Evolutionary conservation across 257 asterid genomes (phyloP).

Genomic region (Nemophila menziesii): DNA sequence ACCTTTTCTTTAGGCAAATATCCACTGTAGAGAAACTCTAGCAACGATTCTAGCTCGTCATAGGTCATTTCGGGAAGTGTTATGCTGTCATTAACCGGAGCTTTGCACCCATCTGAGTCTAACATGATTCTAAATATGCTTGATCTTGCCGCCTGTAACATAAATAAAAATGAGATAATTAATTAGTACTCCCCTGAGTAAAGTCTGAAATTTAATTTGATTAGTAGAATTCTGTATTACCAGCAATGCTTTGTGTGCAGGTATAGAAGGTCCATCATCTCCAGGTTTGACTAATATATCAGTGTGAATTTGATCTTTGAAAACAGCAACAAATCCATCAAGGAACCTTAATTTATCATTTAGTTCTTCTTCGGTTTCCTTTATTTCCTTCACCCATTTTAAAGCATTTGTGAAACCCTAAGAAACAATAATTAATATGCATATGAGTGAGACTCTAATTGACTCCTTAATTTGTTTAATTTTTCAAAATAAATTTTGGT

Average conservation of each 20-base stretch:
- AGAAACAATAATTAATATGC: background rate
- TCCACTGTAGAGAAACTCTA: constrained; percentile 74
- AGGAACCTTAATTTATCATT: constrained; percentile 49
- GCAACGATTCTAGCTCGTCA: constrained; percentile 47
- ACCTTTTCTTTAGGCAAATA: constrained; percentile 40
- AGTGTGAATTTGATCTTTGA: constrained; percentile 56
- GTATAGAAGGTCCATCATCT: constrained; percentile 50
- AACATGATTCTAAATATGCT: constrained; percentile 50
- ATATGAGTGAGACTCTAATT: too few species aligned
- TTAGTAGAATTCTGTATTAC: constrained; percentile 13
- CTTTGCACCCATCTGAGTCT: constrained; percentile 76
- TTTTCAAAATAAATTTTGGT: too few species aligned
- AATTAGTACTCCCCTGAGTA: background rate
- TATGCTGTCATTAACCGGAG: constrained; percentile 50
- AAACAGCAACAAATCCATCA: constrained; percentile 48
- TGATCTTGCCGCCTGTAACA: constrained; percentile 63
- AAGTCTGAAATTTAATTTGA: background rate
- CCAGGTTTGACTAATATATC: constrained; percentile 72
- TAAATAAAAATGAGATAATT: background rate
- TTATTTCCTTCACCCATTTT: constrained; percentile 84
- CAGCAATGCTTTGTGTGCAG: constrained; percentile 76
- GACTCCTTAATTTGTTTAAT: too few species aligned
- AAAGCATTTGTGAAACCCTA: constrained; percentile 81
- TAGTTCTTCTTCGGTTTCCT: constrained; percentile 58
- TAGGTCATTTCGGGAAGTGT: constrained; percentile 50